Conservation (phyloP, 2,329 filamentous ascomycete genomes). For the Hymenoscyphus infarciens region DNA sequence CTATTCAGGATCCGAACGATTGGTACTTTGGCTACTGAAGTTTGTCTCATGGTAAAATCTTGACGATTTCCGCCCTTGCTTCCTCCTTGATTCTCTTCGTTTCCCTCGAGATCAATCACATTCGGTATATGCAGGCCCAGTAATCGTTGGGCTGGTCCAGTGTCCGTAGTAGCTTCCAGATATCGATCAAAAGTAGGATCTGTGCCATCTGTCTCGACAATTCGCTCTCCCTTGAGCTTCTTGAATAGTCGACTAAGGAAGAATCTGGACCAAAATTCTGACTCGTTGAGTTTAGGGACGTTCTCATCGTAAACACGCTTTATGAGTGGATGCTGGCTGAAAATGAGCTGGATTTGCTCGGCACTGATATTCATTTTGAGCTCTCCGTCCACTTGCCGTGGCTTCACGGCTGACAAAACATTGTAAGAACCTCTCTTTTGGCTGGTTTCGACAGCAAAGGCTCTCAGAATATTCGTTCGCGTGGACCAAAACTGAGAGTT, state of each 20-base stretch:
- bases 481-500: conserved; percentile 94
- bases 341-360: conserved; percentile 90
- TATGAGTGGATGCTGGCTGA: conserved; percentile 88
- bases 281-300: conserved; percentile 74
- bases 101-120: conserved; percentile 88
- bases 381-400: conserved; percentile 68
- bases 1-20: conserved; percentile 88
- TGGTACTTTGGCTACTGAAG: conserved; percentile 70
- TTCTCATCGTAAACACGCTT: conserved; percentile 90
- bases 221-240: conserved; percentile 84
- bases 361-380: conserved; percentile 80
- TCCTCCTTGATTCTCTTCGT: conserved; percentile 91
- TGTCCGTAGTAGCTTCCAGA: conserved; percentile 66
- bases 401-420: conserved; percentile 85
- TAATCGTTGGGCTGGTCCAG: conserved; percentile 49
- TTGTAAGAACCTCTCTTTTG: conserved; percentile 92
- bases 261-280: conserved; percentile 89
- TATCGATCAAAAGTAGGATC: conserved; percentile 86
- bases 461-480: conserved; percentile 77
- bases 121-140: conserved; percentile 70
- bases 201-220: conserved; percentile 70
- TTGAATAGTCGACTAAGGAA: conserved; percentile 89
- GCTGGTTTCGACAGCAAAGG: conserved; percentile 82
- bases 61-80: conserved; percentile 77
- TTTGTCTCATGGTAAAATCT: conserved; percentile 84